A percentile compares a stretch with the other conserved stretches of the same genome.
Conservation (phyloP, 2,329 filamentous ascomycete genomes). For the Microsporum ferrugineum region DNA sequence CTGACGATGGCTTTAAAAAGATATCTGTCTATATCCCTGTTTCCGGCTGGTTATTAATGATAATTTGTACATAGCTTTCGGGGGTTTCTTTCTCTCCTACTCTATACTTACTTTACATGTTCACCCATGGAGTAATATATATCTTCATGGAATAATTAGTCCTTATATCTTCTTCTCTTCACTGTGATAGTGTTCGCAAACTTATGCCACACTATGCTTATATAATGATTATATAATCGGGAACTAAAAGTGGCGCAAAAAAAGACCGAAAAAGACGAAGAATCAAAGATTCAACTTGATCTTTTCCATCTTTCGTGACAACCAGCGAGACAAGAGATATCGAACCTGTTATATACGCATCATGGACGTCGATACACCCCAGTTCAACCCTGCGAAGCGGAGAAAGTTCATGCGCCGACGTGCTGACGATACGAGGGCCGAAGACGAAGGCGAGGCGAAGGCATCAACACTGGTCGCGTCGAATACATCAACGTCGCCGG, state of each 20-base stretch:
- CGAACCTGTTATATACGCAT: background rate
- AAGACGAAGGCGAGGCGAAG: constrained; percentile 12
- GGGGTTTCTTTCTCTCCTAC: too few relatives aligned
- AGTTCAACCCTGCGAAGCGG: constrained; percentile 41
- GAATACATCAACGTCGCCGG: background rate
- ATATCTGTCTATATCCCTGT: too few relatives aligned
- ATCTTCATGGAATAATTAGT: background rate
- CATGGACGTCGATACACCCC: constrained; percentile 20
- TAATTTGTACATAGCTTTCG: background rate
- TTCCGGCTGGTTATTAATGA: background rate
- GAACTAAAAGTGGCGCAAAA: background rate
- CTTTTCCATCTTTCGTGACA: background rate
- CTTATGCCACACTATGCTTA: background rate
- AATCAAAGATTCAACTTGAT: background rate
- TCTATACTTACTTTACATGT: background rate
- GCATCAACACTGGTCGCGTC: background rate
- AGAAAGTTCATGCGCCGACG: constrained; percentile 42
- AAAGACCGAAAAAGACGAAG: background rate
- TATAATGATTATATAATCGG: background rate
- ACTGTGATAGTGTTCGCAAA: background rate
- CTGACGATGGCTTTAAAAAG: background rate
- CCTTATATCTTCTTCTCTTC: too few relatives aligned
- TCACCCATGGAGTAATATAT: background rate
- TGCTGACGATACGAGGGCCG: constrained; percentile 4
- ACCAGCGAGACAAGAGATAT: background rate